Percentiles rank a stretch among this genome's conserved stretches.
These are phyloP conservation scores for Acanthamoeba healyi DNA, from an alignment of 208 protist species.

Conservation along the genomic window DNA sequence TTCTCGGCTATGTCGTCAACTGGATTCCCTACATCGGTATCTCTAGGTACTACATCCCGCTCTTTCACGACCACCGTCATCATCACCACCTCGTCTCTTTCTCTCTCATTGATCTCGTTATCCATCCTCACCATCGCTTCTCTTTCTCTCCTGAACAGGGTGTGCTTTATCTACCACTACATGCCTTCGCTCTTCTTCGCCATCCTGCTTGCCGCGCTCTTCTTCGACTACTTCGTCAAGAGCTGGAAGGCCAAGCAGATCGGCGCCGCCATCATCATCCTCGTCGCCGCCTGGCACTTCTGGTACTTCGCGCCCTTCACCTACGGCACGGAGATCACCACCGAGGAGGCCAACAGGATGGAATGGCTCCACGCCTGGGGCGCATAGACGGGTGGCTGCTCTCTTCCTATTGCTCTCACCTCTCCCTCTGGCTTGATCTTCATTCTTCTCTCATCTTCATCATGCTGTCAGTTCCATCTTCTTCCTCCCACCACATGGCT, in stretches of 20 bases:
- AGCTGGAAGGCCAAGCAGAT: constrained; percentile 23
- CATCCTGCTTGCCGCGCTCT: constrained; percentile 24
- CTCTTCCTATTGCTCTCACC: not conserved
- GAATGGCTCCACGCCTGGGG: constrained; percentile 44
- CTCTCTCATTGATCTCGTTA: too few species aligned
- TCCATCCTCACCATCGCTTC: too few species aligned
- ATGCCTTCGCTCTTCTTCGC: constrained; percentile 59
- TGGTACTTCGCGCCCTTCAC: constrained; percentile 52
- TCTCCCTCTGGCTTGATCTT: not conserved
- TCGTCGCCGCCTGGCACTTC: constrained; percentile 14
- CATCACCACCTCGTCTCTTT: not conserved
- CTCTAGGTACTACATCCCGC: not conserved
- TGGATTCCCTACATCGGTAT: constrained; percentile 50
- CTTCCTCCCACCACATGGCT: too few species aligned
- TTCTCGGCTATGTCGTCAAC: constrained; percentile 33
- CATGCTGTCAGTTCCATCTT: not conserved
- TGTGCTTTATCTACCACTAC: constrained; percentile 59
- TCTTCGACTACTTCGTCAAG: constrained; percentile 54
- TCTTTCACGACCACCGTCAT: not conserved
- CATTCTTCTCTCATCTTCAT: not conserved
- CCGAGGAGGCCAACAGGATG: not conserved
- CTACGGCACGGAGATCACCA: constrained; percentile 58
- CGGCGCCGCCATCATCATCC: constrained; percentile 10
- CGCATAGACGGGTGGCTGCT: not conserved
- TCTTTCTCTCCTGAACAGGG: not conserved